These are phyloP conservation scores for Chlamydomonas schloesseri DNA, from an alignment of 139 green algal genomes.

Conservation along the genomic window DNA sequence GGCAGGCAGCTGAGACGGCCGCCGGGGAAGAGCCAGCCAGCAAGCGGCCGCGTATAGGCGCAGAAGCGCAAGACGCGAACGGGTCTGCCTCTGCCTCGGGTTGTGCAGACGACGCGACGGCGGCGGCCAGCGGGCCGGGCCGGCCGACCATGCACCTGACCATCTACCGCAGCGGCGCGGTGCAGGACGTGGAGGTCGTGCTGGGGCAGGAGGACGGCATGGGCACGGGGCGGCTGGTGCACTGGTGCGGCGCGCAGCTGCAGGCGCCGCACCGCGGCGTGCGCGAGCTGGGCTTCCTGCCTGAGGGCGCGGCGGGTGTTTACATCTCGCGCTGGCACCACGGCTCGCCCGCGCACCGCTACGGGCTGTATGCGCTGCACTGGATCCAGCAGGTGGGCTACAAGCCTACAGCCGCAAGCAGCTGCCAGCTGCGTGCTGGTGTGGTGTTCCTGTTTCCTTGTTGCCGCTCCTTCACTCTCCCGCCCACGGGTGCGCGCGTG, in stretches of 20 bases:
- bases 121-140: too few relatives aligned
- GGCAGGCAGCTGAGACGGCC: too few relatives aligned
- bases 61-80: too few relatives aligned
- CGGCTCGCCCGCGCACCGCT: conserved; percentile 85
- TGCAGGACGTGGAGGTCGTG: conserved; percentile 71
- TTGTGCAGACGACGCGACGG: too few relatives aligned
- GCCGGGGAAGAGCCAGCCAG: neutral
- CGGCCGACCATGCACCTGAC: conserved; percentile 44
- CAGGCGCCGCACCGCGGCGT: conserved; percentile 85
- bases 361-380: conserved; percentile 91
- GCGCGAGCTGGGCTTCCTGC: conserved; percentile 84
- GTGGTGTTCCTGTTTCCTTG: too few relatives aligned
- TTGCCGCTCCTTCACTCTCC: too few relatives aligned
- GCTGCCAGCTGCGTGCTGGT: too few relatives aligned
- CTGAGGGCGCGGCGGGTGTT: conserved; percentile 54
- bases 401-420: too few relatives aligned
- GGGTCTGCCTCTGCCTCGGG: too few relatives aligned
- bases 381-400: conserved; percentile 69
- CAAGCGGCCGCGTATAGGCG: neutral
- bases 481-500: too few relatives aligned
- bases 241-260: conserved; percentile 84
- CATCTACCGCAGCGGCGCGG: conserved; percentile 56
- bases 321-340: conserved; percentile 87
- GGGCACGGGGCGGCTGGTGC: conserved; percentile 85
- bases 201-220: conserved; percentile 79